Conservation (phyloP, 75 land plant species). For the Sequoia sempervirens region DNA sequence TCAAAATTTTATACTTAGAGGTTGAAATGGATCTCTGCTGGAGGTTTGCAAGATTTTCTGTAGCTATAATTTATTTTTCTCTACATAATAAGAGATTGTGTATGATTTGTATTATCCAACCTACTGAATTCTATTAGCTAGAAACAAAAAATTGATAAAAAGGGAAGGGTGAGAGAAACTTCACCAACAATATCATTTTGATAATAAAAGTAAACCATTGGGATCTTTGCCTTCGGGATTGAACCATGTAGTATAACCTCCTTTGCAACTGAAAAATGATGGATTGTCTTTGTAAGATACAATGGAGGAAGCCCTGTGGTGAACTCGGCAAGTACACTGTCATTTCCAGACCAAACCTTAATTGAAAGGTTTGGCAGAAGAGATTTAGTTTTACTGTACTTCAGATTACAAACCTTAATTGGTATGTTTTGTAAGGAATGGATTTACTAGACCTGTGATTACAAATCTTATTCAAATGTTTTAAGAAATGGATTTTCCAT, state of each 20-base stretch:
- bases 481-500: background rate
- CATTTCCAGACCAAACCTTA: background rate
- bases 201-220: conserved; percentile 26
- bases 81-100: no score
- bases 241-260: conserved; percentile 75
- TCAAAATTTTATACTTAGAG: no score
- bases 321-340: conserved; percentile 24
- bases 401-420: background rate
- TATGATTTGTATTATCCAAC: no score
- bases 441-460: background rate
- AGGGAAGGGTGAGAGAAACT: no score
- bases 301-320: conserved; percentile 86
- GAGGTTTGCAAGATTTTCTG: no score
- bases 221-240: conserved; percentile 32
- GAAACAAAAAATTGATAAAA: no score
- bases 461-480: background rate
- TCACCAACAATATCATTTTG: no score
- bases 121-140: no score
- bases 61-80: no score
- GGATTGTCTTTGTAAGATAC: conserved; percentile 43
- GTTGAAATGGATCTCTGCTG: no score
- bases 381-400: background rate
- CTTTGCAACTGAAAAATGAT: conserved; percentile 62
- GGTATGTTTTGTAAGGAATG: no score
- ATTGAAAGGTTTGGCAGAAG: background rate